These are phyloP conservation scores for Macrocystidia cucumis DNA, from an alignment of 1,284 basidiomycete genomes.

Conservation along the genomic window DNA sequence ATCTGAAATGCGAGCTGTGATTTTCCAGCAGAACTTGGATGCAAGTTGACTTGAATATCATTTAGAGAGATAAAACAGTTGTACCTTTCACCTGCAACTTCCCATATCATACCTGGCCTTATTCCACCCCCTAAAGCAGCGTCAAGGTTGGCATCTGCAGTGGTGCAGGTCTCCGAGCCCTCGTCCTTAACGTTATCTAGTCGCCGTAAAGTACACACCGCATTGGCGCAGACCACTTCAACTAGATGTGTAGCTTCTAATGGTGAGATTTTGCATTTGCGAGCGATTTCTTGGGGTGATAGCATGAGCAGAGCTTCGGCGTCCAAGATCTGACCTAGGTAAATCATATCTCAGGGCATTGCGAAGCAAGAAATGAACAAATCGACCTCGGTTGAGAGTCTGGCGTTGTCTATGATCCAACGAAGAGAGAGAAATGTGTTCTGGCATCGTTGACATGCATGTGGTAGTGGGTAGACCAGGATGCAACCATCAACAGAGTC, in stretches of 20 bases:
- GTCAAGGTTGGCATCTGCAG: conserved; percentile 67
- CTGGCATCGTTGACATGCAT: too few species aligned
- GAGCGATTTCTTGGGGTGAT: conserved; percentile 42
- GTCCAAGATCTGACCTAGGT: too few species aligned
- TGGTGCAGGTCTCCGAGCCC: conserved; percentile 46
- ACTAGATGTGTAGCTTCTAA: conserved; percentile 42
- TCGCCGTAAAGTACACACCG: conserved; percentile 23
- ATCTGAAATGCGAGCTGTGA: conserved; percentile 80
- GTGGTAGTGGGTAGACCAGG: too few species aligned
- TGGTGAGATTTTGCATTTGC: conserved; percentile 41
- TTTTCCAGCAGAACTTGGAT: conserved; percentile 77
- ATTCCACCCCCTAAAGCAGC: conserved; percentile 67
- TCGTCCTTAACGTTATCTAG: conserved; percentile 29
- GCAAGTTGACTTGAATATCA: conserved; percentile 6
- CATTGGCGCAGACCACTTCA: conserved; percentile 33
- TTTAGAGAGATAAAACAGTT: conserved; percentile 8
- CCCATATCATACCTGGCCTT: conserved; percentile 72
- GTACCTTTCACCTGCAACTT: conserved; percentile 84
- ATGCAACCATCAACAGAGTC: too few species aligned
- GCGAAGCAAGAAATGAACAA: too few species aligned
- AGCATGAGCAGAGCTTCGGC: too few species aligned
- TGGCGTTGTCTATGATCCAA: too few species aligned
- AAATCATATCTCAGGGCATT: too few species aligned
- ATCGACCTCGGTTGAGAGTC: too few species aligned
- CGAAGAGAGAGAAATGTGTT: too few species aligned